Percentiles rank a stretch among this genome's conserved stretches.
These are phyloP conservation scores for Leccinum sublutescens DNA, from an alignment of 768 basidiomycete species.

Conservation along the genomic window DNA sequence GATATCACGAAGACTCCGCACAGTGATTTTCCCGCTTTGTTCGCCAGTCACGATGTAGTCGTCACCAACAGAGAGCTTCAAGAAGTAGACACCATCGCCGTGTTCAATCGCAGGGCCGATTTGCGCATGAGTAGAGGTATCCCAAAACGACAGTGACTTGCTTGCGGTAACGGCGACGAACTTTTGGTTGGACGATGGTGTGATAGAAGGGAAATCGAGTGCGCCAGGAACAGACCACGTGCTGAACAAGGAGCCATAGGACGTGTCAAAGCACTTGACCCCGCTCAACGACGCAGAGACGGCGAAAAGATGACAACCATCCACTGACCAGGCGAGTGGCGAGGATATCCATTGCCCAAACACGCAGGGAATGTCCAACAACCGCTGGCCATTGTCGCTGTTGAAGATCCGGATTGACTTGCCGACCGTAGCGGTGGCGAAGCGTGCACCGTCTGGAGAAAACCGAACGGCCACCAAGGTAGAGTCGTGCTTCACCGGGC, in stretches of 20 bases:
- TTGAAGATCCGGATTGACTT: background rate
- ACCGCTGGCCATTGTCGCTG: background rate
- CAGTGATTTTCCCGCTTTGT: background rate
- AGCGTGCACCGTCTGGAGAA: background rate
- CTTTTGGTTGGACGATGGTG: background rate
- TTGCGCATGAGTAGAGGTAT: background rate
- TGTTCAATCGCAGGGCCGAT: background rate
- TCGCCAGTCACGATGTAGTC: conserved; percentile 2
- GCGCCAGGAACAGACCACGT: background rate
- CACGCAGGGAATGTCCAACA: background rate
- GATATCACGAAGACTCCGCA: background rate
- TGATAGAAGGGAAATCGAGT: background rate
- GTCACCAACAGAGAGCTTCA: conserved; percentile 2
- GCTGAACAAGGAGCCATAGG: background rate
- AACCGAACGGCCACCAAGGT: background rate
- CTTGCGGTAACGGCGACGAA: background rate
- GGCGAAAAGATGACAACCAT: background rate
- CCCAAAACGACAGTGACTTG: background rate
- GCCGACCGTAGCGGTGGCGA: background rate
- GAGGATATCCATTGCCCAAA: background rate
- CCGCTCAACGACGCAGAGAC: background rate
- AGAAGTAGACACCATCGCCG: background rate
- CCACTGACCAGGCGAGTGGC: background rate
- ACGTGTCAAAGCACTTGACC: background rate
- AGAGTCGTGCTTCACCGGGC: background rate